Conservation (phyloP, 2,329 filamentous ascomycete species). For the Salinomyces thailandicus region DNA sequence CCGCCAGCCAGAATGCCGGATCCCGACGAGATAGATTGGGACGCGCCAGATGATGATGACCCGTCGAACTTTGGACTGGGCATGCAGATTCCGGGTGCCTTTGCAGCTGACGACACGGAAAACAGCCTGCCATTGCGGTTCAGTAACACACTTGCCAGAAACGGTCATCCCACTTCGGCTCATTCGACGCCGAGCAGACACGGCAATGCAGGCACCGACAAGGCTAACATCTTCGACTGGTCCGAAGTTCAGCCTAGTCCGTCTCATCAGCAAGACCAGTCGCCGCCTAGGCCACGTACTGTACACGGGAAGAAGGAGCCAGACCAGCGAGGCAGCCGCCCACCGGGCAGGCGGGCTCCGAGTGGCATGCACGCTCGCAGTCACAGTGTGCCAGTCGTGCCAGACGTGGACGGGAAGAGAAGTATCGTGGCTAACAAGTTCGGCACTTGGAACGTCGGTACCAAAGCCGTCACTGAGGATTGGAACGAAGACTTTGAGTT, state of each 20-base stretch:
- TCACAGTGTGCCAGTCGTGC: conserved; percentile 65
- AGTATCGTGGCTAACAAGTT: conserved; percentile 56
- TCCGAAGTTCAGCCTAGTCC: conserved; percentile 55
- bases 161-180: conserved; percentile 22
- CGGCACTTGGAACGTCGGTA: conserved; percentile 71
- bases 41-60: conserved; percentile 25
- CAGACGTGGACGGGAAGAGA: conserved; percentile 48
- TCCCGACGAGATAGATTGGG: conserved; percentile 25
- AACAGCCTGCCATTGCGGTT: conserved; percentile 16
- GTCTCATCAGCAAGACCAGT: conserved; percentile 47
- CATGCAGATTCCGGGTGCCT: conserved; percentile 25
- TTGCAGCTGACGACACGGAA: conserved; percentile 5
- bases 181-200: conserved; percentile 30
- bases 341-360: conserved; percentile 56
- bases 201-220: conserved; percentile 28
- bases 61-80: conserved; percentile 22
- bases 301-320: conserved; percentile 66
- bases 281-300: conserved; percentile 58
- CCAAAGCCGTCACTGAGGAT: conserved; percentile 70
- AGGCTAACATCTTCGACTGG: conserved; percentile 58
- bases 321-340: conserved; percentile 59
- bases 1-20: conserved; percentile 22
- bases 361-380: conserved; percentile 63
- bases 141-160: conserved; percentile 11
- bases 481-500: conserved; percentile 90